These are phyloP conservation scores for Cucurbita argyrosperma DNA, from an alignment of 306 rosid species.

Conservation along the genomic window DNA sequence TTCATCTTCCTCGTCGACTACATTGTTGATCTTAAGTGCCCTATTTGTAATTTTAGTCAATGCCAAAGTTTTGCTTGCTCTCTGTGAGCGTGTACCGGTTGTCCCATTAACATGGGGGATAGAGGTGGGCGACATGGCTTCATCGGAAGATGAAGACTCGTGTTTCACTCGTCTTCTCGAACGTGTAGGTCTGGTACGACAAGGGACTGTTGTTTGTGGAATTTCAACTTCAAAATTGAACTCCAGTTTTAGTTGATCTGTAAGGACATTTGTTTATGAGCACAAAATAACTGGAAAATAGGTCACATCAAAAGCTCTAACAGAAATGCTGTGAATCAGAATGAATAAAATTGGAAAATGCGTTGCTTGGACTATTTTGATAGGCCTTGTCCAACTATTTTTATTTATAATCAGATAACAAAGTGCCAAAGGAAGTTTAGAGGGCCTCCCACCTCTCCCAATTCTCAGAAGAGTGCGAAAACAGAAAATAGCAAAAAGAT, in stretches of 20 bases:
- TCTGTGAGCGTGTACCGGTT: constrained; percentile 41
- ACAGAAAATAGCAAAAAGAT: too few species aligned
- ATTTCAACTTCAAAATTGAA: constrained; percentile 35
- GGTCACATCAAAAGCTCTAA: background rate
- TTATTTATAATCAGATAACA: too few species aligned
- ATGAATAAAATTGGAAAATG: background rate
- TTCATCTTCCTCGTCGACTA: constrained; percentile 34
- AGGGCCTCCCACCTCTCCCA: too few species aligned
- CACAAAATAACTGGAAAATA: background rate
- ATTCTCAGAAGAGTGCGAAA: too few species aligned
- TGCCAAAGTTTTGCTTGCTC: constrained; percentile 89
- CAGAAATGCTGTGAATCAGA: background rate
- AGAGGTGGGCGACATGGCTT: constrained; percentile 44
- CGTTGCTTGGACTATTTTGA: background rate
- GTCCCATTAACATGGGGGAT: constrained; percentile 29
- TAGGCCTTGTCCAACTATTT: too few species aligned
- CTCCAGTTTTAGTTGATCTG: constrained; percentile 24
- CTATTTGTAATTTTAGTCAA: constrained; percentile 41
- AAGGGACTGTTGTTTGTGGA: constrained; percentile 54
- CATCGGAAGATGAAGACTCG: constrained; percentile 57
- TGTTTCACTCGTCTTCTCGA: constrained; percentile 48
- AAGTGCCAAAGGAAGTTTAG: too few species aligned
- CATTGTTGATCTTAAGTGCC: constrained; percentile 21
- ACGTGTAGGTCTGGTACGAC: constrained; percentile 26
- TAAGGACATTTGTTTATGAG: background rate